These are phyloP conservation scores for Cystofilobasidium ferigula DNA, from an alignment of 768 basidiomycete species.

Conservation along the genomic window DNA sequence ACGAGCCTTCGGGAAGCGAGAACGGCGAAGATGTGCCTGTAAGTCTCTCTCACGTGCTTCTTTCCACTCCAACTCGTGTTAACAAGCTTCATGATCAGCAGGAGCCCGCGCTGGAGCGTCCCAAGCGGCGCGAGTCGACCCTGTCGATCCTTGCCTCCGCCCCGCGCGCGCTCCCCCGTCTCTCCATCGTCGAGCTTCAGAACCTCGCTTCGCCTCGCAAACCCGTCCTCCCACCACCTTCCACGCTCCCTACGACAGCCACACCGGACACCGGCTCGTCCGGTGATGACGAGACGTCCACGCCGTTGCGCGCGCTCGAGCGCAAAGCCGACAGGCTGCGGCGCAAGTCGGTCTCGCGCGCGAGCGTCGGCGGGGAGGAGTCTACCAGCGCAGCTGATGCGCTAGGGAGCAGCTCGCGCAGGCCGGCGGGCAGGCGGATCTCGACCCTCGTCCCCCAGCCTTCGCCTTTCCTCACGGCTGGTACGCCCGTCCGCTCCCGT, in stretches of 20 bases:
- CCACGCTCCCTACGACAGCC: not conserved
- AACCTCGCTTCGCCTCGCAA: constrained; percentile 20
- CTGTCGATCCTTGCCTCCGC: constrained; percentile 15
- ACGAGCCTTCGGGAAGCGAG: not conserved
- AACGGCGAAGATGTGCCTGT: not conserved
- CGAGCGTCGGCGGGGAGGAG: constrained; percentile 1
- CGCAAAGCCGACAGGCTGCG: constrained; percentile 19
- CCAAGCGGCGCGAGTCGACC: constrained; percentile 1
- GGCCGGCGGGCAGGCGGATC: too few species aligned
- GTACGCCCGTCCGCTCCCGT: not conserved
- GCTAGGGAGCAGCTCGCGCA: too few species aligned
- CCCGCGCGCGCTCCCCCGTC: constrained; percentile 15
- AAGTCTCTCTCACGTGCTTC: not conserved
- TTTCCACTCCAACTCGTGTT: not conserved
- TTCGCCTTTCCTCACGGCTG: not conserved
- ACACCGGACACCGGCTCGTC: not conserved
- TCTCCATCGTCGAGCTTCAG: constrained; percentile 13
- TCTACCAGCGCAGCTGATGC: not conserved
- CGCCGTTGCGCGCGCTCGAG: constrained; percentile 18
- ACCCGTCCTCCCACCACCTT: not conserved
- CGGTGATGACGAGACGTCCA: constrained; percentile 5
- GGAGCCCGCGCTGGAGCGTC: not conserved
- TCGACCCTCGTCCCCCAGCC: not conserved
- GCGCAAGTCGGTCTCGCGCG: constrained; percentile 17
- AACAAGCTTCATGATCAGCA: not conserved